Percentiles rank a stretch among this genome's conserved stretches.
phyloP scores from a whole-genome alignment of 495 filamentous ascomycete species.

The Penicillium mononematosum region DNA sequence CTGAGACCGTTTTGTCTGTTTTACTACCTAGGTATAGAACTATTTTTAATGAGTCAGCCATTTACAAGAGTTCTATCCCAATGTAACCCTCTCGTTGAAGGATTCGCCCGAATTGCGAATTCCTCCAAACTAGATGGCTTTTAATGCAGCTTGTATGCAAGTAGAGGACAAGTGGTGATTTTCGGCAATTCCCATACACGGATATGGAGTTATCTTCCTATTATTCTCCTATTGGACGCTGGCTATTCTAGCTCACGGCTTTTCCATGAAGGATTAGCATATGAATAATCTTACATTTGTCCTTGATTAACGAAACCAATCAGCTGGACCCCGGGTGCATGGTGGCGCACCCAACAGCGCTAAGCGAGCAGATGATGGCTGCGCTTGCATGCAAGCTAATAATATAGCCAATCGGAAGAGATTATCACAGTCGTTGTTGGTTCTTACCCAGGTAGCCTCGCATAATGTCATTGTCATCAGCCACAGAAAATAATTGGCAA shows the following conservation, averaged over 20 bases:
- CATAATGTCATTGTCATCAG: not conserved
- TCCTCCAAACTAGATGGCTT: not conserved
- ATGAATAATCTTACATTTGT: not conserved
- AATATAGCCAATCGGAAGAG: not conserved
- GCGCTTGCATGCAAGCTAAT: not conserved
- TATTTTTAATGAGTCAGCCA: not conserved
- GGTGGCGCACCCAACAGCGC: slow-evolving; percentile 1
- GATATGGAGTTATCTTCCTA: not conserved
- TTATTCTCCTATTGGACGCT: not conserved
- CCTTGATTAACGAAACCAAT: not conserved
- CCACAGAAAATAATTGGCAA: not conserved
- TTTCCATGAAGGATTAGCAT: not conserved
- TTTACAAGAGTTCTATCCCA: not conserved
- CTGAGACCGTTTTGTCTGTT: not conserved
- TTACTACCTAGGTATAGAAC: not conserved
- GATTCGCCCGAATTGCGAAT: not conserved
- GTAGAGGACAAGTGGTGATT: not conserved
- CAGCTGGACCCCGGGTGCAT: not conserved
- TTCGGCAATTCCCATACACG: not conserved
- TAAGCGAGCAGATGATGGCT: not conserved
- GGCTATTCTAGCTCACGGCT: not conserved
- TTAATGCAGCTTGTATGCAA: not conserved
- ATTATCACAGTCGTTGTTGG: not conserved
- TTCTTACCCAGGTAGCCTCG: not conserved
- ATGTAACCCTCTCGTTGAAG: not conserved